Base-by-base conservation (phyloP, 129 eudicot genomes). In the Flaveria linearis region DNA sequence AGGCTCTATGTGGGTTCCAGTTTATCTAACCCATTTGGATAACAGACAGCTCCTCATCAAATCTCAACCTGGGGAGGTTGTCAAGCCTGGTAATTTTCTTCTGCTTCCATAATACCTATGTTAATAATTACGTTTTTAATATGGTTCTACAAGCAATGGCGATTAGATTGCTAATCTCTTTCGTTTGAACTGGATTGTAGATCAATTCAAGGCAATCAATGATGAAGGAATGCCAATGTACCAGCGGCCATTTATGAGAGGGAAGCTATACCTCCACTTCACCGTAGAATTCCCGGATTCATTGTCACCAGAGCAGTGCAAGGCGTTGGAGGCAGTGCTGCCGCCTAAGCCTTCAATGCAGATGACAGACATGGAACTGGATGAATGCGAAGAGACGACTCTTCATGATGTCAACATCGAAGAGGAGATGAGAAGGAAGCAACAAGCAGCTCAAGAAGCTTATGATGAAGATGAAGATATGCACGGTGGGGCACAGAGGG, bases 181-280 rank as follows among this genome's bases (percentile, higher is more conserved):
- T 52, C 2, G 58, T 9, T 13, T 61, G 7, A 61, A 61, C 18
- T 23, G n/a, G 3, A 58, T 10, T 61, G n/a, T 61, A 87, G 97
- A 88, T 87, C 81, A 80, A 61, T 88, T 71, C 76, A 91, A 91
- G 95, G 94, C 90, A 0, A 83, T 91, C 23, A 88, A 87, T 7
- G 97, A 91, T 15, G 97, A 91, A 72, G 97, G 97, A 12, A 91
- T 91, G 97, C 97, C 95, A 0, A 75, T 91, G 83, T 88, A 91
- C 49, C 82, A 81, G 75, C 85, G 92, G 80, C 87, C 92, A 1
- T 91, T 91, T 77, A 88, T 91, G 92, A 89, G 72, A 82, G 97
- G 97, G 15, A 88, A 82, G 71, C 71, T 91, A 60, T 91, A 91
- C 39, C 80, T 91, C 14, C 97, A 91, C 53, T 91, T 88, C 80